A percentile compares a stretch with the other conserved stretches of the same genome.
phyloP scores from a whole-genome alignment of 495 filamentous ascomycete genomes.

The Mytilinidion resinicola region DNA sequence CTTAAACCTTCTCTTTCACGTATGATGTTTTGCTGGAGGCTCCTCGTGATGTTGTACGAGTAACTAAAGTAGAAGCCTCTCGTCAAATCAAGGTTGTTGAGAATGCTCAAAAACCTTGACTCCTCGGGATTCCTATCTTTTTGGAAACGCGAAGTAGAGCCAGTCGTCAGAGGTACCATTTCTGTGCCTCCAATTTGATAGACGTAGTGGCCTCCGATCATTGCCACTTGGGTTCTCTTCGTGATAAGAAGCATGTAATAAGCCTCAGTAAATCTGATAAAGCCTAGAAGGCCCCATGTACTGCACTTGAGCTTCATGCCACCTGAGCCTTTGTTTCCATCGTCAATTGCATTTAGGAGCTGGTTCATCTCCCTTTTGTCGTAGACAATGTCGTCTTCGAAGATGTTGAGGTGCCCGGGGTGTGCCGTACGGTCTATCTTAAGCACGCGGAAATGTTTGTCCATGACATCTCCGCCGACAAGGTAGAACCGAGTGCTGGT shows the following conservation, averaged over 20 bases:
- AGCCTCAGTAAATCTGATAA: constrained; percentile 91
- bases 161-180: constrained; percentile 71
- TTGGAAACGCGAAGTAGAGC: constrained; percentile 57
- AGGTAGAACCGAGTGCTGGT: constrained; percentile 89
- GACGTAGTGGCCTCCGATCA: constrained; percentile 92
- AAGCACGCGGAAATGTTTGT: constrained; percentile 80
- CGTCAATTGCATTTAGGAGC: constrained; percentile 86
- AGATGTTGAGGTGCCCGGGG: constrained; percentile 70
- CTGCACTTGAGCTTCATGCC: constrained; percentile 85
- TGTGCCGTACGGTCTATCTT: constrained; percentile 90
- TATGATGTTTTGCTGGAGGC: constrained; percentile 87
- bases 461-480: constrained; percentile 82
- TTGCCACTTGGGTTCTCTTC: constrained; percentile 89
- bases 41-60: constrained; percentile 91
- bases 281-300: constrained; percentile 89
- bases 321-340: constrained; percentile 88
- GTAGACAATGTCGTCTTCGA: constrained; percentile 92
- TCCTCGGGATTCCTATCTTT: constrained; percentile 83
- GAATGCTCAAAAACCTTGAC: constrained; percentile 76
- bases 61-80: constrained; percentile 98
- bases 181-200: constrained; percentile 97
- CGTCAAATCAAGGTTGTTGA: constrained; percentile 84
- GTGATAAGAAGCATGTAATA: constrained; percentile 97
- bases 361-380: constrained; percentile 88
- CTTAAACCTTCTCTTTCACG: constrained; percentile 64